phyloP scores from a whole-genome alignment of 805 yeast genomes.

The Nakazawaea populi region DNA sequence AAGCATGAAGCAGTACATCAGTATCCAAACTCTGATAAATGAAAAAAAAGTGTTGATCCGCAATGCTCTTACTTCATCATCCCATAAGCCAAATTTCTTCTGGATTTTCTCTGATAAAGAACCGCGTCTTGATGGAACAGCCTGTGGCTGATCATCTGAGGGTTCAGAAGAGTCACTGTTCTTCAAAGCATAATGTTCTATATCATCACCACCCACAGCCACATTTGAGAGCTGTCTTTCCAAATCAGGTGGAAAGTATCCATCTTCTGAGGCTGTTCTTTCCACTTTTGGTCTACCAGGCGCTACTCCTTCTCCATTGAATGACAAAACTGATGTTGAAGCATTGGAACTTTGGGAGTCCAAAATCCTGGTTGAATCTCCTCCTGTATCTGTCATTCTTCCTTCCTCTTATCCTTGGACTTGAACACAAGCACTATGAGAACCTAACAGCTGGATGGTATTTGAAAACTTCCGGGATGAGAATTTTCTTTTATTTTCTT shows the following conservation, averaged over 20 bases:
- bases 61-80: conserved; percentile 17
- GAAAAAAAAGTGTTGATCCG: conserved; percentile 9
- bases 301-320: not conserved
- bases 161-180: not conserved
- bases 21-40: conserved; percentile 19
- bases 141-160: not conserved
- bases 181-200: not conserved
- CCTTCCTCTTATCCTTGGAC: no score
- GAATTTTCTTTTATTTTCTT: no score
- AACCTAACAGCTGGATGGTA: no score
- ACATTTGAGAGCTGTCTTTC: not conserved
- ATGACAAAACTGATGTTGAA: not conserved
- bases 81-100: conserved; percentile 20
- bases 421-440: no score
- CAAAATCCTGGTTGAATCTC: not conserved
- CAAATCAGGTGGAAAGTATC: not conserved
- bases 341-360: not conserved
- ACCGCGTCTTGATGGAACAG: not conserved
- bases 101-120: not conserved
- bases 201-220: conserved; percentile 3
- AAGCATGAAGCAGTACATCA: conserved; percentile 30
- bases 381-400: no score
- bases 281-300: not conserved
- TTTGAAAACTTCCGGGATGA: no score
- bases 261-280: conserved; percentile 4